A percentile compares a stretch with the other conserved stretches of the same genome.
Conservation (phyloP, 306 rosid genomes). For the Hippophae gyantsensis region DNA sequence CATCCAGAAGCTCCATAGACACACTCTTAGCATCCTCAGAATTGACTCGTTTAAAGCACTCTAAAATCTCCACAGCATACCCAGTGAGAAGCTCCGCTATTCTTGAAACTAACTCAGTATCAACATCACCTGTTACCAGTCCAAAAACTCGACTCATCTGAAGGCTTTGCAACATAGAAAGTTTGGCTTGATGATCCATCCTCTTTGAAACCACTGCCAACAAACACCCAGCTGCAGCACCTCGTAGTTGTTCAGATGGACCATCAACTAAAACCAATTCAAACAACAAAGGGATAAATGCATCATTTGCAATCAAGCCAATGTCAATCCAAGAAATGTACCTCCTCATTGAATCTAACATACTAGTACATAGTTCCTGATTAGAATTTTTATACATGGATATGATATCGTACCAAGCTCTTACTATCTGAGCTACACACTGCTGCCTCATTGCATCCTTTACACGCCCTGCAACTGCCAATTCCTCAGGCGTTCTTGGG, state of each 20-base stretch:
- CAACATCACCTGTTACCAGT: conserved; percentile 47
- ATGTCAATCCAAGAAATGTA: conserved; percentile 92
- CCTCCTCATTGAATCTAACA: conserved; percentile 72
- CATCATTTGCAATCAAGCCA: conserved; percentile 72
- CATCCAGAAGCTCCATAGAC: conserved; percentile 66
- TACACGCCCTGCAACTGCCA: conserved; percentile 47
- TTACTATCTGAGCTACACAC: conserved; percentile 51
- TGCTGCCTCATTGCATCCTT: conserved; percentile 92
- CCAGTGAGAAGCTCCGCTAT: conserved; percentile 71
- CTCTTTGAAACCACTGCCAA: conserved; percentile 77
- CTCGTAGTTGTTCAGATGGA: conserved; percentile 58
- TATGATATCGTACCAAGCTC: conserved; percentile 74
- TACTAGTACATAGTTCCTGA: conserved; percentile 57
- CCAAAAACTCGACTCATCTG: conserved; percentile 59
- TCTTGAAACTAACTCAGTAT: conserved; percentile 58
- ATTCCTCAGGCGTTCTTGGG: conserved; percentile 62
- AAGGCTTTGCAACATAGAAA: conserved; percentile 73
- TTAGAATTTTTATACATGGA: conserved; percentile 52
- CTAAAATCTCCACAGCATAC: conserved; percentile 71
- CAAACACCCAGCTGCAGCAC: conserved; percentile 77
- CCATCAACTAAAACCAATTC: conserved; percentile 65
- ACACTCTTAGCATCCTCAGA: conserved; percentile 64
- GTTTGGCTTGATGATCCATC: conserved; percentile 69
- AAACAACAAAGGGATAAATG: conserved; percentile 64
- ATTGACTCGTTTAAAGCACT: conserved; percentile 71